Percentiles rank a stretch among this genome's conserved stretches.
These are phyloP conservation scores for Aspergillus sp. DNA, from an alignment of 2,329 filamentous ascomycete species.

Conservation along the genomic window DNA sequence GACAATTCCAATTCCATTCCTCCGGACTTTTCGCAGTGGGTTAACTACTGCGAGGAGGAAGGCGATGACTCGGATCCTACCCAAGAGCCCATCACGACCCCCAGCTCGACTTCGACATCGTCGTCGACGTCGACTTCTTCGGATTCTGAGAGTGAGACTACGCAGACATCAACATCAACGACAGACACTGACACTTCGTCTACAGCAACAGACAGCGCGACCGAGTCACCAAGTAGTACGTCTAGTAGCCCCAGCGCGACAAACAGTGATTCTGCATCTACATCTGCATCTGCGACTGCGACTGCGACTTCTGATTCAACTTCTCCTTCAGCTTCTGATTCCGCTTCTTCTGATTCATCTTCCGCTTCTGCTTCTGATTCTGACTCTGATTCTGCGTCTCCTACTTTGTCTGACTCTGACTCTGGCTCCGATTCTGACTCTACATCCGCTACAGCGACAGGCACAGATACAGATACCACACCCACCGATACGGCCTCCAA, in stretches of 20 bases:
- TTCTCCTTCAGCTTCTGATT: not conserved
- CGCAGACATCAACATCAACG: not conserved
- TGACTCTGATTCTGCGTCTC: not conserved
- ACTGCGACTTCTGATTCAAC: not conserved
- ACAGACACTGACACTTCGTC: not conserved
- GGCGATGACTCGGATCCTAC: not conserved
- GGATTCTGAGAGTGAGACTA: not conserved
- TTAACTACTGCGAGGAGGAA: not conserved
- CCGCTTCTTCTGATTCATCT: not conserved
- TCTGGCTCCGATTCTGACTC: not conserved
- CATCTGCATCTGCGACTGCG: not conserved
- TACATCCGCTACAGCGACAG: not conserved
- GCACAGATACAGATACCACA: not conserved
- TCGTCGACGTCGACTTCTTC: not conserved
- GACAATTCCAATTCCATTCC: not conserved
- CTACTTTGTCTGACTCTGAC: not conserved
- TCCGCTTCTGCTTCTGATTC: not conserved
- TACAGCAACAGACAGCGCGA: not conserved
- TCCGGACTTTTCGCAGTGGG: conserved; percentile 1
- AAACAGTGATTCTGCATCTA: not conserved
- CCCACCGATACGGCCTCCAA: not conserved
- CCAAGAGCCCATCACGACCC: not conserved
- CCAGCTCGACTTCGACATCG: not conserved
- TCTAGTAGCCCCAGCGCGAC: no score
- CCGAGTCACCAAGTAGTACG: no score